These are phyloP conservation scores for Oryza meridionalis DNA, from an alignment of 176 grass and related monocot species.

Conservation along the genomic window DNA sequence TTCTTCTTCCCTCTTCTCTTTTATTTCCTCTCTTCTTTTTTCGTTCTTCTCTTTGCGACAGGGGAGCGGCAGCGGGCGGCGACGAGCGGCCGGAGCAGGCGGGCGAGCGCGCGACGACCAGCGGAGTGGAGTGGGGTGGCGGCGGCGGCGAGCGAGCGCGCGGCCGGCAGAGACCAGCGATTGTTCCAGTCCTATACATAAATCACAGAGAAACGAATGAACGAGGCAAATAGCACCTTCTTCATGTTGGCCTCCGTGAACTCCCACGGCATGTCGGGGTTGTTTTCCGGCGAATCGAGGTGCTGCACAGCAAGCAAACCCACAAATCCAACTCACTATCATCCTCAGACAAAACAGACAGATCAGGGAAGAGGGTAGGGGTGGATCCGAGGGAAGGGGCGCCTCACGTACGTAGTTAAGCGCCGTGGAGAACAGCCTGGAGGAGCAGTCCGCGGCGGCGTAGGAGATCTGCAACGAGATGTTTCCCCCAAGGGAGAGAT, in stretches of 20 bases:
- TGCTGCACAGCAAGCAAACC: constrained; percentile 58
- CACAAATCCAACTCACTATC: constrained; percentile 22
- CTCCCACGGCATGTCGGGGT: constrained; percentile 65
- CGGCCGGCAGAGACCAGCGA: no score
- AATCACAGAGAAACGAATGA: neutral
- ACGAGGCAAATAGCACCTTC: constrained; percentile 51
- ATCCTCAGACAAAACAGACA: constrained; percentile 13
- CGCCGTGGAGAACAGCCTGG: constrained; percentile 68
- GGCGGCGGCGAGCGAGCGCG: no score
- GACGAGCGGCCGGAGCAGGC: no score
- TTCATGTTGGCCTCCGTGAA: constrained; percentile 73
- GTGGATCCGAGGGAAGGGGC: constrained; percentile 30
- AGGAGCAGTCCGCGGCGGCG: constrained; percentile 28
- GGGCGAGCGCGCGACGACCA: no score
- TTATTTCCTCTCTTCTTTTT: no score
- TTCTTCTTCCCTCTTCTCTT: no score
- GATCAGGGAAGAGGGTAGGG: constrained; percentile 36
- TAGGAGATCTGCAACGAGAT: constrained; percentile 40
- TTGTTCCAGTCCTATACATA: neutral
- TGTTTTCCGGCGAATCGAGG: constrained; percentile 93
- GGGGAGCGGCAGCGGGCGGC: no score
- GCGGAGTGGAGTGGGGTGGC: no score
- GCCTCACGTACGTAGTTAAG: constrained; percentile 91
- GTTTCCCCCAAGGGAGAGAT: constrained; percentile 7
- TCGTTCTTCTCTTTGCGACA: no score